Evolutionary conservation across 495 filamentous ascomycete species (phyloP).

Genomic region (Amniculicola lignicola): DNA sequence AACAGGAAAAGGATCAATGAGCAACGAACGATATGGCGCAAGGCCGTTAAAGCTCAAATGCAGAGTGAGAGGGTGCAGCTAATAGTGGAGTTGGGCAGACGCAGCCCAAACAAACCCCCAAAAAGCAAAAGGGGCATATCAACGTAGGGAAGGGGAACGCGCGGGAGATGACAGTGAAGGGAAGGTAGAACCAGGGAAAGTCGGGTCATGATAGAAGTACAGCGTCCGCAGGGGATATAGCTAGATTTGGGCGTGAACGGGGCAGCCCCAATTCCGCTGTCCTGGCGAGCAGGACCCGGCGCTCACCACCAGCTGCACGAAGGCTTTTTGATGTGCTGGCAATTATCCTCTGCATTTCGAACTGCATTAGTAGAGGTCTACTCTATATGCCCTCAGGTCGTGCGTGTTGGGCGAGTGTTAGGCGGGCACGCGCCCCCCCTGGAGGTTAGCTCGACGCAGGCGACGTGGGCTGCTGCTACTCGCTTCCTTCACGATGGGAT

Average conservation of each 20-base stretch:
- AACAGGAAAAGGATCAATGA: constrained; percentile 26
- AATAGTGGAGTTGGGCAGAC: constrained; percentile 19
- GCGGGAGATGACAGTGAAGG: constrained; percentile 29
- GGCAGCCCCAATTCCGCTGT: constrained; percentile 10
- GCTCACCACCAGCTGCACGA: constrained; percentile 11
- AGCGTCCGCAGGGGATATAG: constrained; percentile 14
- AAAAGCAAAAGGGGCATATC: constrained; percentile 35
- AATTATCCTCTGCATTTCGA: constrained; percentile 30
- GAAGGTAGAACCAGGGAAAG: constrained; percentile 26
- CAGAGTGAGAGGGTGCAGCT: constrained; percentile 12
- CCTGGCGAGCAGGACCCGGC: constrained; percentile 29
- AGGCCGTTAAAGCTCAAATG: constrained; percentile 17
- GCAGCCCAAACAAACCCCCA: constrained; percentile 17
- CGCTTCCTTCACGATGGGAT: constrained; percentile 21
- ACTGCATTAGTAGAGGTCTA: constrained; percentile 31
- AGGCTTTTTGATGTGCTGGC: constrained; percentile 35
- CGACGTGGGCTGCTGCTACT: constrained; percentile 25
- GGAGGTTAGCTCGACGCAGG: constrained; percentile 25
- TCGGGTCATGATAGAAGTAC: constrained; percentile 33
- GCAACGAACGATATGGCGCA: constrained; percentile 23
- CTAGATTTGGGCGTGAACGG: constrained; percentile 18
- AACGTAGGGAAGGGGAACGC: constrained; percentile 19
- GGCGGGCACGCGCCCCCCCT: constrained; percentile 29
- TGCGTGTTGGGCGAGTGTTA: constrained; percentile 31
- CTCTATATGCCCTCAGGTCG: constrained; percentile 27